These are phyloP conservation scores for Acer negundo DNA, from an alignment of 345 rosid species.

Conservation along the genomic window DNA sequence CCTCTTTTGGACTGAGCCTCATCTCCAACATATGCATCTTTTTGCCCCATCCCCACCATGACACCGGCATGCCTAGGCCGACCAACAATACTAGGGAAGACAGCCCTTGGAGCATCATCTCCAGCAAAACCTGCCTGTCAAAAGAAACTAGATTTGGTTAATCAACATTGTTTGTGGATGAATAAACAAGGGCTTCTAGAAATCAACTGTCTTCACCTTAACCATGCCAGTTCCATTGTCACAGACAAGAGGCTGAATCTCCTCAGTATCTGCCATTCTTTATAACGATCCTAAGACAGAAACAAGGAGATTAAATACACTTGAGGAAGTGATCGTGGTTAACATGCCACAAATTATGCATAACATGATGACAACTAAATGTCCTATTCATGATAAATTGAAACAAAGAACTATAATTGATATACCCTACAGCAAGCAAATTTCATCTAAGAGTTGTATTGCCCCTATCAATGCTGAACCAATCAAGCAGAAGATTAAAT, in stretches of 20 bases:
- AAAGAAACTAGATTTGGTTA: neutral
- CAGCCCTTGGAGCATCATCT: slow-evolving; percentile 66
- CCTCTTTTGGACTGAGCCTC: slow-evolving; percentile 75
- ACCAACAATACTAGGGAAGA: slow-evolving; percentile 70
- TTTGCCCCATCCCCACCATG: slow-evolving; percentile 73
- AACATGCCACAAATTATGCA: neutral
- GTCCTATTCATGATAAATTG: neutral
- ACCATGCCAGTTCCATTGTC: slow-evolving; percentile 84
- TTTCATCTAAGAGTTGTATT: neutral
- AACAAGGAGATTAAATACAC: neutral
- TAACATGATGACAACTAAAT: neutral
- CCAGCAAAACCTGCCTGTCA: slow-evolving; percentile 60
- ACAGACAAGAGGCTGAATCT: slow-evolving; percentile 62
- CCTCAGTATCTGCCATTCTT: slow-evolving; percentile 40
- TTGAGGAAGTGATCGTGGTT: neutral
- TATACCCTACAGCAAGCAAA: neutral
- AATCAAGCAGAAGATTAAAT: neutral
- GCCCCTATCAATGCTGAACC: neutral
- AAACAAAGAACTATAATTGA: too few species aligned
- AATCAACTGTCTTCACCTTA: slow-evolving; percentile 38
- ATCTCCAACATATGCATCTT: slow-evolving; percentile 68
- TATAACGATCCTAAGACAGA: slow-evolving; percentile 4
- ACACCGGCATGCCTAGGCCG: slow-evolving; percentile 71
- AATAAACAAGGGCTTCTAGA: neutral
- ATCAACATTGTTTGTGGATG: neutral